Percentiles rank a stretch among this genome's conserved stretches.
These are phyloP conservation scores for Cladophialophora exuberans DNA, from an alignment of 2,329 filamentous ascomycete genomes.

Conservation along the genomic window DNA sequence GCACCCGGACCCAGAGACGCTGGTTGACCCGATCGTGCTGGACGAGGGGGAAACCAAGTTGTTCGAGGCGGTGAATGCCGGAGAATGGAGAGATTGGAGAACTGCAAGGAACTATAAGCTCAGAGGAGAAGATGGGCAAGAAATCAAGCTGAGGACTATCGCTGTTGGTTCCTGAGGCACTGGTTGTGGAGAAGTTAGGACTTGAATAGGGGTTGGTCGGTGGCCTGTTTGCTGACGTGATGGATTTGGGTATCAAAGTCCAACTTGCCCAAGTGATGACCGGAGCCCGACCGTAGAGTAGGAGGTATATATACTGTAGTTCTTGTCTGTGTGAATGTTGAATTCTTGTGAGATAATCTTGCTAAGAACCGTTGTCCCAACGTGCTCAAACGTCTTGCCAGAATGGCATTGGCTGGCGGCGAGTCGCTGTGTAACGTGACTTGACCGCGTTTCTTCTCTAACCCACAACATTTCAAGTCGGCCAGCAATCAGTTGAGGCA, in stretches of 20 bases:
- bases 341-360: no score
- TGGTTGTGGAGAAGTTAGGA: background rate
- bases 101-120: conserved; percentile 21
- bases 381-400: no score
- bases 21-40: conserved; percentile 24
- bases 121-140: conserved; percentile 8
- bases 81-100: conserved; percentile 25
- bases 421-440: no score
- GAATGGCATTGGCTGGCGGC: no score
- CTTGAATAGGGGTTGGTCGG: background rate
- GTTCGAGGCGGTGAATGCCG: conserved; percentile 25
- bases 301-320: no score
- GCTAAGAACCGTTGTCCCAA: no score
- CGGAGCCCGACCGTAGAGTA: no score
- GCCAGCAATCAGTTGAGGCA: no score
- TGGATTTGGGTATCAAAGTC: background rate
- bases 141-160: conserved; percentile 6
- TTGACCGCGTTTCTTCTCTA: no score
- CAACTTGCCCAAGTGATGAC: background rate
- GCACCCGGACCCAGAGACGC: conserved; percentile 34
- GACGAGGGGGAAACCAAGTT: conserved; percentile 20
- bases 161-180: conserved; percentile 1
- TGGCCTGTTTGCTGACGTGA: background rate
- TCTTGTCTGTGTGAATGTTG: no score
- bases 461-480: no score